Base-by-base conservation (phyloP, 129 eudicot genomes). In the Erigeron canadensis region DNA sequence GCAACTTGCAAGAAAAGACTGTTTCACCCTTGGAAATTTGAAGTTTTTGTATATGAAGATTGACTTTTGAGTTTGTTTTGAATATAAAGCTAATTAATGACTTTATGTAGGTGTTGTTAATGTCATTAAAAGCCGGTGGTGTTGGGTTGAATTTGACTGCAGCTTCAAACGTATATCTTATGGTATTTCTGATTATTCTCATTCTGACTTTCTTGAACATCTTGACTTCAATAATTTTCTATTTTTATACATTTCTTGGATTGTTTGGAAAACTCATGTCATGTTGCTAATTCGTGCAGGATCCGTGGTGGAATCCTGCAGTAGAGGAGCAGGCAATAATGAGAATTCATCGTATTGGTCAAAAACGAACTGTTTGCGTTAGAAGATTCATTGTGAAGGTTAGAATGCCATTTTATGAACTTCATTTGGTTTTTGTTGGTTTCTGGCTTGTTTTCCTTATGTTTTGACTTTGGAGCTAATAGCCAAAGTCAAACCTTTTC, bases 261-360 rank as follows among this genome's bases (percentile, higher is more conserved):
- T 34, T 39, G 17, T 39, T 67, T 66, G 6, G 59, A 34, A 69
- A 47, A 45, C 59, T 69, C 59, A 50, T 66, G n/a, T 18, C n/a
- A 7, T 17, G 28, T 34, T 28, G 43, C 17, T 2, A 55, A 44
- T n/a, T 77, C 11, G 16, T 79, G 67, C 72, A 91, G 97, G 97
- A 91, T 80, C 97, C 97, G 60, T 91, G 97, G 97, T 91, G 97
- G 96, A 91, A 91, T 80, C 96, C 97, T 50, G 97, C 97, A 4
- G 97, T 91, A 8, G 97, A 91, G 78, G 97, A 91, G 81, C 97
- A 91, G 75, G 96, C 96, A 42, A 86, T 91, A 15, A 91, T 91
- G 97, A 74, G 97, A 69, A 88, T 88, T 62, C 97, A 91, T 46
- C 92, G 97, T 45, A 91, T 91, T 51, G 97, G 97, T 70, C 97